Conservation (phyloP, 2,329 filamentous ascomycete genomes). For the Aciculosporium take region DNA sequence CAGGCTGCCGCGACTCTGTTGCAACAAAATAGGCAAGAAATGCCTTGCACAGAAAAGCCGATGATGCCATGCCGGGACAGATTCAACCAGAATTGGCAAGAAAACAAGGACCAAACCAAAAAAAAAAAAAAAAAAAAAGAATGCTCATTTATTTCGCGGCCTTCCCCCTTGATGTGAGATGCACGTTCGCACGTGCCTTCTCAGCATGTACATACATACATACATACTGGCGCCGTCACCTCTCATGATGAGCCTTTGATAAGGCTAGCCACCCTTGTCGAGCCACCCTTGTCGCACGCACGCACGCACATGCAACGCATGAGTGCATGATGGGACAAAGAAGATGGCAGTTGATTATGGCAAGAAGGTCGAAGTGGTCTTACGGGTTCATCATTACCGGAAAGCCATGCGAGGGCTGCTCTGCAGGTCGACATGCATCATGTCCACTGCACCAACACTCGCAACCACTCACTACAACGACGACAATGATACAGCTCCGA, state of each 20-base stretch:
- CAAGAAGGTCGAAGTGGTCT: not conserved
- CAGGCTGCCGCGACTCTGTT: not conserved
- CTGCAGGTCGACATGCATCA: not conserved
- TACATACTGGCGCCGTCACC: not conserved
- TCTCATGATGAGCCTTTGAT: constrained; percentile 2
- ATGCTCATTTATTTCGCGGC: too few relatives aligned
- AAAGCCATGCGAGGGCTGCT: not conserved
- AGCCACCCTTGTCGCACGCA: constrained; percentile 1
- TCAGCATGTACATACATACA: too few relatives aligned
- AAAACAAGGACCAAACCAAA: not conserved
- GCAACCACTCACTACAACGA: too few relatives aligned
- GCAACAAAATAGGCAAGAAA: not conserved
- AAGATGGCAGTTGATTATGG: not conserved
- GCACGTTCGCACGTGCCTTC: too few relatives aligned
- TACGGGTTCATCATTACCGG: not conserved
- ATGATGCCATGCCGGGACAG: too few relatives aligned
- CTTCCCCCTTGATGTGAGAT: too few relatives aligned
- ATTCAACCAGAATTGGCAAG: not conserved
- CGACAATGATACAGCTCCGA: too few relatives aligned
- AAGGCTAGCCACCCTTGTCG: constrained; percentile 1
- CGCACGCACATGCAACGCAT: constrained; percentile 2
- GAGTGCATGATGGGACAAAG: constrained; percentile 2
- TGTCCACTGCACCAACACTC: not conserved
- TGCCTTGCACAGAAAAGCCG: too few relatives aligned
- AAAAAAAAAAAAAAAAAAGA: not conserved